phyloP scores from a whole-genome alignment of 176 grass and related monocot genomes.

The Phoenix dactylifera region DNA sequence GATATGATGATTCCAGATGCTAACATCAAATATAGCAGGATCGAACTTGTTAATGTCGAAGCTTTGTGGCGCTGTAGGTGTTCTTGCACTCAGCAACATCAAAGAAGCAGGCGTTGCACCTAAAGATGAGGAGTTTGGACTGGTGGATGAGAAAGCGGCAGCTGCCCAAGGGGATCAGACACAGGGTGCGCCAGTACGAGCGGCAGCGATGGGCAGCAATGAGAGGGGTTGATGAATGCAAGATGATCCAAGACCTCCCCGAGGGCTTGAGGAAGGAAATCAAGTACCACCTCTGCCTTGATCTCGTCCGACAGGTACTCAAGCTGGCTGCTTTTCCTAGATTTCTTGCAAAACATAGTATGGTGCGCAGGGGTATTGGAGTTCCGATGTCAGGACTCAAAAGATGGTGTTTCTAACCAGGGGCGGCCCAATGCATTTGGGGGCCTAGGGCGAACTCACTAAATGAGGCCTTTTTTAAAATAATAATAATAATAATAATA shows the following conservation, averaged over 20 bases:
- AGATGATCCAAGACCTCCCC: slow-evolving; percentile 60
- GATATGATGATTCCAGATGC: too few species aligned
- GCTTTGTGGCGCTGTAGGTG: slow-evolving; percentile 18
- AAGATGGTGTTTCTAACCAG: too few species aligned
- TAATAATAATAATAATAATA: too few species aligned
- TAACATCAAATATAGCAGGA: too few species aligned
- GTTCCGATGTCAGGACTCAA: too few species aligned
- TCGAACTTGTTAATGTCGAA: too few species aligned
- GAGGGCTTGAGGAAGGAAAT: slow-evolving; percentile 78
- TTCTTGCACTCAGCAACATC: slow-evolving; percentile 95
- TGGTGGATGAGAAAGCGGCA: slow-evolving; percentile 77
- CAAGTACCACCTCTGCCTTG: slow-evolving; percentile 91
- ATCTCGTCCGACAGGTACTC: slow-evolving; percentile 62
- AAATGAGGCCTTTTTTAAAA: too few species aligned
- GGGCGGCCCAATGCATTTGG: too few species aligned
- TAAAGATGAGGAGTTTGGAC: slow-evolving; percentile 47
- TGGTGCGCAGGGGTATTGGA: too few species aligned
- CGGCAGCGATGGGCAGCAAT: slow-evolving; percentile 90
- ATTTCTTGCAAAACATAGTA: too few species aligned
- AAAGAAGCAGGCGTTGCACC: slow-evolving; percentile 74
- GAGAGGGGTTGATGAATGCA: slow-evolving; percentile 61
- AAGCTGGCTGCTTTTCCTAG: too few species aligned
- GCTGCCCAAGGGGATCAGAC: slow-evolving; percentile 34
- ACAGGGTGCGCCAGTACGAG: slow-evolving; percentile 75
- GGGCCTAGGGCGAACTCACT: too few species aligned